Conservation (phyloP, 2,329 filamentous ascomycete genomes). For the Aspergillus bombycis region DNA sequence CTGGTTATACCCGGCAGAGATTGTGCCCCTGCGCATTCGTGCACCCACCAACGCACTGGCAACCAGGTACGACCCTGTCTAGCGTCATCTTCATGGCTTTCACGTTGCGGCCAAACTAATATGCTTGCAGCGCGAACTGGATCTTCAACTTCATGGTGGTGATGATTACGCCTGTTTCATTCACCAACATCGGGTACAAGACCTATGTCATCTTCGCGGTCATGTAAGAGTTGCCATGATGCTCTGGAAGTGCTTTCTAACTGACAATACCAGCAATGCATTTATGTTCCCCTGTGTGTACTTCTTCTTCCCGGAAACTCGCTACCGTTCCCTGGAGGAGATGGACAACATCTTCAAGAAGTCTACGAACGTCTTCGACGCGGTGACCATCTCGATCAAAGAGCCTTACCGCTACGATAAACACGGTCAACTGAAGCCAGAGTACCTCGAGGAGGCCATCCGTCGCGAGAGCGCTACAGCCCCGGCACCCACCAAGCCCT, state of each 20-base stretch:
- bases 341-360: constrained; percentile 69
- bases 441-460: constrained; percentile 50
- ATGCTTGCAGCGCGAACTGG: constrained; percentile 63
- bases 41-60: constrained; percentile 67
- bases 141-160: constrained; percentile 66
- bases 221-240: constrained; percentile 42
- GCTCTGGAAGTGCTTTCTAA: constrained; percentile 49
- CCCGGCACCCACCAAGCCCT: constrained; percentile 16
- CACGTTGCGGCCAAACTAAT: constrained; percentile 50
- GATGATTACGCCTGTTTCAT: constrained; percentile 65
- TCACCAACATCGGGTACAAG: constrained; percentile 57
- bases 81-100: constrained; percentile 58
- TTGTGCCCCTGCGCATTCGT: constrained; percentile 60
- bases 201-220: constrained; percentile 62
- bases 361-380: constrained; percentile 51
- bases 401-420: constrained; percentile 61
- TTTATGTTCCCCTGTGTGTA: constrained; percentile 61
- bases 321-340: constrained; percentile 66
- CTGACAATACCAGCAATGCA: constrained; percentile 57
- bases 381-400: constrained; percentile 54
- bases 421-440: constrained; percentile 55
- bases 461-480: constrained; percentile 27
- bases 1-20: constrained; percentile 56
- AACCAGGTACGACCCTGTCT: constrained; percentile 64
- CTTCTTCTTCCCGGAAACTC: constrained; percentile 66